These are phyloP conservation scores for Articulospora tetracladia DNA, from an alignment of 495 filamentous ascomycete genomes.

Conservation along the genomic window DNA sequence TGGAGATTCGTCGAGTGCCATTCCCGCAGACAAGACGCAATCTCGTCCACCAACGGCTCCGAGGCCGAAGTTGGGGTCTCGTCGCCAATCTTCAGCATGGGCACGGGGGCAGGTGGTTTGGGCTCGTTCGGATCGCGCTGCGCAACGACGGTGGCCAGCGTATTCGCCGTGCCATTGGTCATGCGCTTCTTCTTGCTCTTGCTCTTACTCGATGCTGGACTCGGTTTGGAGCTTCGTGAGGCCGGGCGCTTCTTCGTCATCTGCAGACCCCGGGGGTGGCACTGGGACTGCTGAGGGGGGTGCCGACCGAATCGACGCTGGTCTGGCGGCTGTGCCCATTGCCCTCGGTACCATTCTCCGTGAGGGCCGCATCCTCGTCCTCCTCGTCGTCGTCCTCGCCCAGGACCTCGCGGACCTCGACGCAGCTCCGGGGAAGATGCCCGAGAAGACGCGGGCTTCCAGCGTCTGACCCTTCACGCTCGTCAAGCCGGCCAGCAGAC, in stretches of 20 bases:
- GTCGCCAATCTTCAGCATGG: slow-evolving; percentile 95
- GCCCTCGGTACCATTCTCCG: background rate
- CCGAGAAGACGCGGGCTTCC: slow-evolving; percentile 92
- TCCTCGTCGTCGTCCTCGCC: slow-evolving; percentile 52
- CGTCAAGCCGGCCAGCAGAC: slow-evolving; percentile 86
- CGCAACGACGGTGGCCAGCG: slow-evolving; percentile 30
- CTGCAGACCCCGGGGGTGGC: background rate
- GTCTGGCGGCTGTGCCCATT: slow-evolving; percentile 3
- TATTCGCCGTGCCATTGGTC: slow-evolving; percentile 25
- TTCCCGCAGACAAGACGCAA: slow-evolving; percentile 91
- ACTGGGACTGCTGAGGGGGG: slow-evolving; percentile 10
- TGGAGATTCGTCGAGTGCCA: slow-evolving; percentile 98
- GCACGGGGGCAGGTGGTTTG: slow-evolving; percentile 86
- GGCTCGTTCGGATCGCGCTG: slow-evolving; percentile 56
- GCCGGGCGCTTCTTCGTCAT: background rate
- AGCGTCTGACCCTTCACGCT: slow-evolving; percentile 89
- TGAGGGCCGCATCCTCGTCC: slow-evolving; percentile 34
- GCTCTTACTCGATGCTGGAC: slow-evolving; percentile 9
- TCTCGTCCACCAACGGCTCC: slow-evolving; percentile 95
- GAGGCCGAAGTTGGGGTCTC: slow-evolving; percentile 84
- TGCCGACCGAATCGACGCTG: background rate
- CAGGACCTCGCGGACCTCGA: slow-evolving; percentile 73
- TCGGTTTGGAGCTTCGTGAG: slow-evolving; percentile 4
- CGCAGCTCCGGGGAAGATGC: slow-evolving; percentile 90
- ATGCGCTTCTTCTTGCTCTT: slow-evolving; percentile 17